Percentiles rank a stretch among this genome's conserved stretches.
Conservation (phyloP, 345 rosid species). For the Syzygium oleosum region DNA sequence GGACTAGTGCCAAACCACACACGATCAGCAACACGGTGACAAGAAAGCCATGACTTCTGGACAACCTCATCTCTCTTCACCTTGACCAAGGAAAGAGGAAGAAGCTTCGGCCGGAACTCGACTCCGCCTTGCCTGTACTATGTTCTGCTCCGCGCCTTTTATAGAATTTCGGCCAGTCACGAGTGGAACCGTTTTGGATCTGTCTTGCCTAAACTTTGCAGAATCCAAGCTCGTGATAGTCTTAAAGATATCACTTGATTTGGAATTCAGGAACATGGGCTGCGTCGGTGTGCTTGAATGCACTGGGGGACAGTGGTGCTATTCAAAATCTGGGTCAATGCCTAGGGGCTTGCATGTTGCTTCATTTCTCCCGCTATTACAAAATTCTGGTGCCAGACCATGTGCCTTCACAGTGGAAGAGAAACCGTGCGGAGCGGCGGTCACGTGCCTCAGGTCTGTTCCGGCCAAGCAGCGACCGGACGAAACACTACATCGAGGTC, state of each 20-base stretch:
- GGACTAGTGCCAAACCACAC: constrained; percentile 2
- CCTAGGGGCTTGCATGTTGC: not conserved
- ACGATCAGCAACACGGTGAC: constrained; percentile 3
- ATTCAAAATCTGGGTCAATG: not conserved
- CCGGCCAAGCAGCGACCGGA: not conserved
- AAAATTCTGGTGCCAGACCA: not conserved
- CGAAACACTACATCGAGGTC: not conserved
- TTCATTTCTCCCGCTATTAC: not conserved
- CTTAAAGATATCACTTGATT: not conserved
- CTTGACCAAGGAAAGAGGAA: not conserved
- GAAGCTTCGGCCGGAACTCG: not conserved
- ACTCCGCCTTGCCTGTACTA: not conserved
- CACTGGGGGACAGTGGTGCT: not conserved
- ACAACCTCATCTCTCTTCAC: not conserved
- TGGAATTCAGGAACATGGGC: not conserved
- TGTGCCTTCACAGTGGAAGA: not conserved
- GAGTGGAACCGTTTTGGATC: not conserved
- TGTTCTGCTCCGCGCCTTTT: not conserved
- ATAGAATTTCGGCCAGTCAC: not conserved
- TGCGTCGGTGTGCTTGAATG: not conserved
- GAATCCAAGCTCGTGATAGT: not conserved
- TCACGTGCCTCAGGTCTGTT: not conserved
- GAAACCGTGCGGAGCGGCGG: not conserved
- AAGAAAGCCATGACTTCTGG: not conserved
- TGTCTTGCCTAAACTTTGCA: not conserved